phyloP scores from a whole-genome alignment of 768 basidiomycete genomes.

The Lactarius tabidus region DNA sequence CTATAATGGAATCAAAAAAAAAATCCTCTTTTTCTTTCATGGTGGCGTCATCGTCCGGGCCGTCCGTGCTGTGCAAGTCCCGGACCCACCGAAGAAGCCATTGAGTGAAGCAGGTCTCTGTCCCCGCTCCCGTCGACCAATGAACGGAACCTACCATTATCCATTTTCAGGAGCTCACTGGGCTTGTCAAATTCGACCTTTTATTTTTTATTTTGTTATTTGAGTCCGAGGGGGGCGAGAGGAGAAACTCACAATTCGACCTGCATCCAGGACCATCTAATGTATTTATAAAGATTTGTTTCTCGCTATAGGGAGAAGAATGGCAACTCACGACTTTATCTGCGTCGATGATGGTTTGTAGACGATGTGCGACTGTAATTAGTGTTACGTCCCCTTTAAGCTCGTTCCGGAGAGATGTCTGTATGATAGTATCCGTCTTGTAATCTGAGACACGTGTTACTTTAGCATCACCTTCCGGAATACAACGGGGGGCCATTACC shows the following conservation, averaged over 20 bases:
- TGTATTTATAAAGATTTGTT: background rate
- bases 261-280: constrained; percentile 44
- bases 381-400: constrained; percentile 44
- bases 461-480: background rate
- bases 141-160: constrained; percentile 34
- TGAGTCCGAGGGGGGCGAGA: no score
- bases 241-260: constrained; percentile 35
- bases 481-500: constrained; percentile 27
- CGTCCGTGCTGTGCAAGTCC: background rate
- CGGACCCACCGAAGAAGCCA: constrained; percentile 22
- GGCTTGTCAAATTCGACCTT: constrained; percentile 48
- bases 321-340: constrained; percentile 47
- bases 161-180: constrained; percentile 36
- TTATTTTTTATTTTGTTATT: background rate
- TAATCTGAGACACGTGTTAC: constrained; percentile 38
- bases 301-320: background rate
- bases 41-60: background rate
- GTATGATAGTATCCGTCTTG: constrained; percentile 54
- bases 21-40: no score
- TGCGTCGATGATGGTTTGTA: constrained; percentile 57
- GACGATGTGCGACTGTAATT: constrained; percentile 56
- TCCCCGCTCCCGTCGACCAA: constrained; percentile 41
- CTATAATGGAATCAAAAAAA: no score
- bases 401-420: constrained; percentile 48
- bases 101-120: constrained; percentile 33